A percentile compares a stretch with the other conserved stretches of the same genome.
Evolutionary conservation across 768 basidiomycete species (phyloP).

Genomic region (Pleurotus tuber-regium): DNA sequence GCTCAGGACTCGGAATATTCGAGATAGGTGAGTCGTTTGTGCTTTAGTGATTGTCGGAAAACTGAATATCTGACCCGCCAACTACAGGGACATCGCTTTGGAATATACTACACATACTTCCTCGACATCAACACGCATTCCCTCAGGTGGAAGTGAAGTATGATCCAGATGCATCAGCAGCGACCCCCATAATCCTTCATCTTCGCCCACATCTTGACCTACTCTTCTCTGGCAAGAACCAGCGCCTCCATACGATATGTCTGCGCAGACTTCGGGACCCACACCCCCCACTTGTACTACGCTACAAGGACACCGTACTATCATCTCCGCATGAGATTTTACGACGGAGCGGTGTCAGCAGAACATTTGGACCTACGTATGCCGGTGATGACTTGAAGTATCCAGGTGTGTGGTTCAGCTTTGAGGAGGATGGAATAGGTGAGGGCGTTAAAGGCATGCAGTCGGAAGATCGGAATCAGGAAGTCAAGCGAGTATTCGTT

Average conservation of each 20-base stretch:
- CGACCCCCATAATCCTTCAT: conserved; percentile 75
- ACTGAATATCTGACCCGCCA: conserved; percentile 12
- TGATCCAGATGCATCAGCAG: conserved; percentile 67
- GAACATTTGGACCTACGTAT: conserved; percentile 83
- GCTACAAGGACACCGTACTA: conserved; percentile 63
- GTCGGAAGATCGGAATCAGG: conserved; percentile 64
- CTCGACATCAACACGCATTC: conserved; percentile 63
- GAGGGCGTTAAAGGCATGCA: conserved; percentile 52
- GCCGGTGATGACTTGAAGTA: conserved; percentile 73
- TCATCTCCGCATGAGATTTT: conserved; percentile 62
- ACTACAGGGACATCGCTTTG: conserved; percentile 70
- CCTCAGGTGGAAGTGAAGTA: conserved; percentile 85
- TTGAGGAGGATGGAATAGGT: conserved; percentile 67
- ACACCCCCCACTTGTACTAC: conserved; percentile 63
- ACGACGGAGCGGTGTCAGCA: conserved; percentile 61
- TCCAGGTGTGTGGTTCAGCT: conserved; percentile 82
- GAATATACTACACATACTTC: conserved; percentile 68
- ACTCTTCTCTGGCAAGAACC: conserved; percentile 78
- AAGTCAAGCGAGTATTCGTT: conserved; percentile 74
- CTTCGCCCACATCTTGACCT: conserved; percentile 80
- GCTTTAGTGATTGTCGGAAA: background rate
- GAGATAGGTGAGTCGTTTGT: conserved; percentile 62
- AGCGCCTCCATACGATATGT: conserved; percentile 78
- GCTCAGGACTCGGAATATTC: conserved; percentile 73
- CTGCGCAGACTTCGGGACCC: conserved; percentile 65